Evolutionary conservation across 139 green algal genomes (phyloP).

Genomic region (Micractinium conductrix): DNA sequence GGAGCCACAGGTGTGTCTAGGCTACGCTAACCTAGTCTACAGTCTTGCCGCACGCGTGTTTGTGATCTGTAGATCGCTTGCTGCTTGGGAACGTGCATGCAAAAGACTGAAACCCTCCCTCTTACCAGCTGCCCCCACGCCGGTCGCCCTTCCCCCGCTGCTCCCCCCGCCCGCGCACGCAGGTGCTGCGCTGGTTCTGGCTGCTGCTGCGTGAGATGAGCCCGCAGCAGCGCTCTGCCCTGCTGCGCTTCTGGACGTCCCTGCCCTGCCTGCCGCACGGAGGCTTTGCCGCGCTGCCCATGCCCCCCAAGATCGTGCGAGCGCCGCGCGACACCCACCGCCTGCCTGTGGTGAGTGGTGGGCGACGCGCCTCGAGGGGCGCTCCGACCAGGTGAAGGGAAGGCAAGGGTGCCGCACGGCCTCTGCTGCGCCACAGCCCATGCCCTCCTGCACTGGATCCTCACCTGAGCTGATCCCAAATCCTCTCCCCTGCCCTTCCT

Average conservation of each 20-base stretch:
- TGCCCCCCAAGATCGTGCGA: neutral
- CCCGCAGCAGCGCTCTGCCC: neutral
- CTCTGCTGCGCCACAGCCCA: neutral
- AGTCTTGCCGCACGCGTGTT: too few species aligned
- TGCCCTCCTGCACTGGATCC: neutral
- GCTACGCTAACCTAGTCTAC: too few species aligned
- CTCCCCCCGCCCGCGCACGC: too few species aligned
- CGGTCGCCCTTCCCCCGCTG: neutral
- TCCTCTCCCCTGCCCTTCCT: neutral
- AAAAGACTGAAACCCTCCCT: too few species aligned
- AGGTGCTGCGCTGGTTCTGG: constrained; percentile 15
- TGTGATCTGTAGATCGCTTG: too few species aligned
- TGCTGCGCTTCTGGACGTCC: constrained; percentile 16
- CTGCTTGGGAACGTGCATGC: too few species aligned
- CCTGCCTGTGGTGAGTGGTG: neutral
- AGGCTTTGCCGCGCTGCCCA: neutral
- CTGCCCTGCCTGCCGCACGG: neutral
- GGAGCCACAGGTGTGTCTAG: too few species aligned
- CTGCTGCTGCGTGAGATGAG: neutral
- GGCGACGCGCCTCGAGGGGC: neutral
- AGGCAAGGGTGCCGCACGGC: neutral
- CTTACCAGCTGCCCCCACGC: too few species aligned
- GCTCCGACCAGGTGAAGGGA: neutral
- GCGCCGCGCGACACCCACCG: neutral
- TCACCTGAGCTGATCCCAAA: too few species aligned